A percentile compares a stretch with the other conserved stretches of the same genome.
phyloP scores from a whole-genome alignment of 2,329 filamentous ascomycete species.

The Blastomyces emzantsi region DNA sequence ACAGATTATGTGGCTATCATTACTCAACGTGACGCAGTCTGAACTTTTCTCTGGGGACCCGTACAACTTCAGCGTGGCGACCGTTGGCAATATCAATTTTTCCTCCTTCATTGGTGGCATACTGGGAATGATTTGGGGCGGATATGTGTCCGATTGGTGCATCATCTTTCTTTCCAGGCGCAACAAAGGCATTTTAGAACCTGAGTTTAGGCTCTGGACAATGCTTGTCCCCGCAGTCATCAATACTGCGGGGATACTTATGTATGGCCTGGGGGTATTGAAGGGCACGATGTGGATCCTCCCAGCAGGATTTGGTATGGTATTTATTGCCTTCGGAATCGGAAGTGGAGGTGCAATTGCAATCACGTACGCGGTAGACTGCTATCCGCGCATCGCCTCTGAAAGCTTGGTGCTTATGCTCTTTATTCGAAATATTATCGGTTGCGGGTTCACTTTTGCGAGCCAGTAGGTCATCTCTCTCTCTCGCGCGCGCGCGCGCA shows the following conservation, averaged over 20 bases:
- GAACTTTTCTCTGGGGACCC: slow-evolving; percentile 21
- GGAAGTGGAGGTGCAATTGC: slow-evolving; percentile 20
- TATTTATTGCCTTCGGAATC: slow-evolving; percentile 22
- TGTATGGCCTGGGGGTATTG: slow-evolving; percentile 25
- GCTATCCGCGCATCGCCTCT: slow-evolving; percentile 22
- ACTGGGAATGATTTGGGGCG: slow-evolving; percentile 27
- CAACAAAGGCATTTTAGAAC: slow-evolving; percentile 37
- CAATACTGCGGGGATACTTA: slow-evolving; percentile 19
- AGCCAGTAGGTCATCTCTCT: slow-evolving; percentile 21
- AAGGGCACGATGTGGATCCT: slow-evolving; percentile 23
- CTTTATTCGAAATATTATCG: slow-evolving; percentile 33
- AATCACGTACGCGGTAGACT: slow-evolving; percentile 24
- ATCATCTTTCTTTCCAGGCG: slow-evolving; percentile 30
- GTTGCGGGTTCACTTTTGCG: slow-evolving; percentile 24
- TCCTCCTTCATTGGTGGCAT: slow-evolving; percentile 34
- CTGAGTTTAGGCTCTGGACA: slow-evolving; percentile 38
- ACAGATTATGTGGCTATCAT: slow-evolving; percentile 25
- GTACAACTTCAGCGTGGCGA: slow-evolving; percentile 24
- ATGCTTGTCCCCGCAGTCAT: slow-evolving; percentile 22
- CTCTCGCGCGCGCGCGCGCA: background rate
- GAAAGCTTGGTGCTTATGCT: slow-evolving; percentile 29
- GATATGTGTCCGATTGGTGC: slow-evolving; percentile 30
- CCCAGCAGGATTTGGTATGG: slow-evolving; percentile 24
- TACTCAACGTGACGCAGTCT: slow-evolving; percentile 26
- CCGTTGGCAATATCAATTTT: slow-evolving; percentile 23